Evolutionary conservation across 257 asterid genomes (phyloP).

Genomic region (Penstemon eatonii): DNA sequence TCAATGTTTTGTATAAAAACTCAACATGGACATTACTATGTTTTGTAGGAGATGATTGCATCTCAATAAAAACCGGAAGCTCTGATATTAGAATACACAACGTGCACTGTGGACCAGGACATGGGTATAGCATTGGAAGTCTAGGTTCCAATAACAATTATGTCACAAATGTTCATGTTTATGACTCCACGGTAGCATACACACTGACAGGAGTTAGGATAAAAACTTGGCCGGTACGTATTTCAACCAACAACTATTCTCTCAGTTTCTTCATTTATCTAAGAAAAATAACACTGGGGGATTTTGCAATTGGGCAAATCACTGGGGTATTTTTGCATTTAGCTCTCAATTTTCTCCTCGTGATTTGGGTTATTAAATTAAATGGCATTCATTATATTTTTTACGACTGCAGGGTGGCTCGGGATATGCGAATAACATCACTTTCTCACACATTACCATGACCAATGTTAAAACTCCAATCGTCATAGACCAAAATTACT

Average conservation of each 20-base stretch:
- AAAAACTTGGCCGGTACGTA: slow-evolving; percentile 56
- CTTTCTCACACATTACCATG: slow-evolving; percentile 27
- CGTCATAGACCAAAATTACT: slow-evolving; percentile 32
- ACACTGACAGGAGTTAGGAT: slow-evolving; percentile 47
- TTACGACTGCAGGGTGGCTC: slow-evolving; percentile 25
- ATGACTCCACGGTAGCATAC: slow-evolving; percentile 35
- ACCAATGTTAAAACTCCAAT: slow-evolving; percentile 25
- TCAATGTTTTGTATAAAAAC: background rate
- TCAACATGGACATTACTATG: background rate
- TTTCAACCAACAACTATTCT: no score
- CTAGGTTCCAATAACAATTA: slow-evolving; percentile 43
- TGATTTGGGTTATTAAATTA: no score
- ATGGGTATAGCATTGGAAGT: slow-evolving; percentile 58
- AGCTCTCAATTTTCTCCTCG: no score
- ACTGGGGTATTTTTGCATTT: no score
- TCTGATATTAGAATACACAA: slow-evolving; percentile 32
- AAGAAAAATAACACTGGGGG: no score
- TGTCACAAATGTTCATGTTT: slow-evolving; percentile 49
- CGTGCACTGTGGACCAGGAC: slow-evolving; percentile 57
- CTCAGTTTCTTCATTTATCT: no score
- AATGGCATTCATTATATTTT: no score
- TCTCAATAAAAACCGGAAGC: slow-evolving; percentile 53
- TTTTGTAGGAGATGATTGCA: slow-evolving; percentile 56
- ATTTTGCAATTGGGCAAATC: no score
- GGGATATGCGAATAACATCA: slow-evolving; percentile 15